Percentiles rank a stretch among this genome's conserved stretches.
These are phyloP conservation scores for Alternaria alternata DNA, from an alignment of 2,329 filamentous ascomycete species.

Conservation along the genomic window DNA sequence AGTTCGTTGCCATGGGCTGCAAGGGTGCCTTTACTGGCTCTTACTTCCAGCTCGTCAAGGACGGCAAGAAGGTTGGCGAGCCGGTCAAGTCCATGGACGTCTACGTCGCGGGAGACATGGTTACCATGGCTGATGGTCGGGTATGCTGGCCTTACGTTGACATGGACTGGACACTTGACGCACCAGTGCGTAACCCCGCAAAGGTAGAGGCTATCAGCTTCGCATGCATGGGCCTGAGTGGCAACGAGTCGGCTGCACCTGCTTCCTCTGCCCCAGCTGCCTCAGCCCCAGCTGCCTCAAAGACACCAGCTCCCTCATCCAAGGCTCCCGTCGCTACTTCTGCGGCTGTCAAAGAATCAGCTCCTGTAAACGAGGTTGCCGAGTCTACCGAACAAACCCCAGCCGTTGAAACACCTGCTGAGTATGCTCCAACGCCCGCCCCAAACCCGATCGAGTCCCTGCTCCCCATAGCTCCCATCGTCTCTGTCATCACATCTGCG, in stretches of 20 bases:
- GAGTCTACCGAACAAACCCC: neutral
- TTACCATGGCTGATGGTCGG: slow-evolving; percentile 64
- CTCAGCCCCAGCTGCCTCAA: slow-evolving; percentile 9
- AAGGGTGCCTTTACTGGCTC: slow-evolving; percentile 66
- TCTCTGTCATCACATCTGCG: slow-evolving; percentile 21
- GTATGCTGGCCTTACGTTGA: slow-evolving; percentile 70
- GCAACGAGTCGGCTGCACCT: slow-evolving; percentile 1
- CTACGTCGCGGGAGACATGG: slow-evolving; percentile 70
- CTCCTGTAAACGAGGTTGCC: slow-evolving; percentile 8
- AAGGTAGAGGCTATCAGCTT: slow-evolving; percentile 60
- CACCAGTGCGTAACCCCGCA: slow-evolving; percentile 46
- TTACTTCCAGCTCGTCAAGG: slow-evolving; percentile 66
- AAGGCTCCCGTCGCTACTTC: slow-evolving; percentile 18
- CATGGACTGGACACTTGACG: slow-evolving; percentile 62
- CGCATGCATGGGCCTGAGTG: slow-evolving; percentile 55
- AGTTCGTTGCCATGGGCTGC: slow-evolving; percentile 67
- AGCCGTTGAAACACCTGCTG: slow-evolving; percentile 6
- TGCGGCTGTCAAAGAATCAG: neutral
- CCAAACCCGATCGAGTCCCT: slow-evolving; percentile 1
- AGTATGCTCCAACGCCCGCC: neutral
- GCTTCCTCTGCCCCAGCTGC: slow-evolving; percentile 9
- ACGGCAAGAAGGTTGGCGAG: slow-evolving; percentile 62
- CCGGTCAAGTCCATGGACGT: slow-evolving; percentile 61
- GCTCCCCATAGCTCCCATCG: slow-evolving; percentile 18
- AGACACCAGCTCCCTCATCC: neutral